Evolutionary conservation across 345 rosid genomes (phyloP), one percentile per base, ranked within the genome.

Genomic region (Citrus maxima): DNA sequence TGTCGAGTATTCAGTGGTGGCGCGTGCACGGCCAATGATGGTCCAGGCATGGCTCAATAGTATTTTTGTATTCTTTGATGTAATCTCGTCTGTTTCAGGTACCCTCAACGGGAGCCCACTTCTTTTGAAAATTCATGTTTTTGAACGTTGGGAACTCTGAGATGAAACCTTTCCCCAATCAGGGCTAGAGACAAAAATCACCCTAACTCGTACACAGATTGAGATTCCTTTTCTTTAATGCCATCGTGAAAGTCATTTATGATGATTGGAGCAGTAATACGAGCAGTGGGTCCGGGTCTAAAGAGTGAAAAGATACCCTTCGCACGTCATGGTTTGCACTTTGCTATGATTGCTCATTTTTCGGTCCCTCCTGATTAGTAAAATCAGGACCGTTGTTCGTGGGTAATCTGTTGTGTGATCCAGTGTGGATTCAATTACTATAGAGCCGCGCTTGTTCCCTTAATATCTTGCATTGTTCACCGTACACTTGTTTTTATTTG

Each of bases 31-130:
- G 37, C 64, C 56, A 37, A 76, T 79, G 84, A 88, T 86, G 90
- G 88, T 69, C 80, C 72, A 74, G 82, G 83, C 79, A 87, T 83
- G 90, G 89, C 49, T 77, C 25, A 70, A 77, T 51, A n/a, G 42
- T 61, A 63, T 83, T 78, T 82, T 72, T 82, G 74, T 70, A 77
- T 79, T 73, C 66, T 68, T 32, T 32, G 21, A 14, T 8, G 12
- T 12, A 14, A n/a, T 22, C 18, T 18, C 24, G 4, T 32, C 51
- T 35, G 28, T 18, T 40, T 66, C 19, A 30, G 51, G 56, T 64
- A 30, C 74, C 51, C 51, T 10, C 49, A 22, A 22, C 14, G 34
- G 80, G 76, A 51, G 42, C 60, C 81, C 84, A 78, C 81, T 30
- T 37, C 16, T 56, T n/a, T 73, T 73, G 35, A 54, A 30, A 55